phyloP scores from a whole-genome alignment of 768 basidiomycete species.

The Tricholoma flavovirens region DNA sequence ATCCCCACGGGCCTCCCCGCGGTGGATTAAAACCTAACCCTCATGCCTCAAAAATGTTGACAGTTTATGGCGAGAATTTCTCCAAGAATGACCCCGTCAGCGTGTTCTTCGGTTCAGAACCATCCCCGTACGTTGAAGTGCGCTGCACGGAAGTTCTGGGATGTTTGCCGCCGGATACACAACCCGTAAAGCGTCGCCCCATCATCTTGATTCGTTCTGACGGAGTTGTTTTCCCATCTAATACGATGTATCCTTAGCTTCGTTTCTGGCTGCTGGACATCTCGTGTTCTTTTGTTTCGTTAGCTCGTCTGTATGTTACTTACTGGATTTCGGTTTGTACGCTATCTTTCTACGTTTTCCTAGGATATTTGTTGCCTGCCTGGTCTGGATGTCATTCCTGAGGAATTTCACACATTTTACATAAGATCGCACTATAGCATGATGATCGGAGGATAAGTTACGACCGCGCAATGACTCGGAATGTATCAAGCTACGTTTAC shows the following conservation, averaged over 20 bases:
- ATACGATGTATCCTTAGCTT: constrained; percentile 69
- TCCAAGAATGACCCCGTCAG: constrained; percentile 74
- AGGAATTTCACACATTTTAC: background rate
- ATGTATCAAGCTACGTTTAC: constrained; percentile 25
- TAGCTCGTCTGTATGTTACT: constrained; percentile 14
- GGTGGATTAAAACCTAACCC: constrained; percentile 74
- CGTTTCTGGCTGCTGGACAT: background rate
- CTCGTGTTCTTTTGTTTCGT: constrained; percentile 9
- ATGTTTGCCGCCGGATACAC: constrained; percentile 71
- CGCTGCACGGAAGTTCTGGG: constrained; percentile 83
- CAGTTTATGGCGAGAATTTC: constrained; percentile 87
- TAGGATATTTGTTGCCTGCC: constrained; percentile 11
- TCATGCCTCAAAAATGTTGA: constrained; percentile 74
- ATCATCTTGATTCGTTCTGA: constrained; percentile 80
- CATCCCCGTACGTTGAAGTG: constrained; percentile 82
- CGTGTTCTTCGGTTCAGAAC: constrained; percentile 84
- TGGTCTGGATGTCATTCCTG: background rate
- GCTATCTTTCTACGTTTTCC: constrained; percentile 11
- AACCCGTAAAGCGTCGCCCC: constrained; percentile 63
- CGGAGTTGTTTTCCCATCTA: constrained; percentile 84
- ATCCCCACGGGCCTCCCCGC: constrained; percentile 59
- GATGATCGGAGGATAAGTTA: no score
- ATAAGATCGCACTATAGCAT: background rate
- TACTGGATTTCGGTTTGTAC: constrained; percentile 23
- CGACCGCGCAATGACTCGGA: no score